These are phyloP conservation scores for Fomitopsis betulina DNA, from an alignment of 1,284 basidiomycete genomes.

Conservation along the genomic window DNA sequence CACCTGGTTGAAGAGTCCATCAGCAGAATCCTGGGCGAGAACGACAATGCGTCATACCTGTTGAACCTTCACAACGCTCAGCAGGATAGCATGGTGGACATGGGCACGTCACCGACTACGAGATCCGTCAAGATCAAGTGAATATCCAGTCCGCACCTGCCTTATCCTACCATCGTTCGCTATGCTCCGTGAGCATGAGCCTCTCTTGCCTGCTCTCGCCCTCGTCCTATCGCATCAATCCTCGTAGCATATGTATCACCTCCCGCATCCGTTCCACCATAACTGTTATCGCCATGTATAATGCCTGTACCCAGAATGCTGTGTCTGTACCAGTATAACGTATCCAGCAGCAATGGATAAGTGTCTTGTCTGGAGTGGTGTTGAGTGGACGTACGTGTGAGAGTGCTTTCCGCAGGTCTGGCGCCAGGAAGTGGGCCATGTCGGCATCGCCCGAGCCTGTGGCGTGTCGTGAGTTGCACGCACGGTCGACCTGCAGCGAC, in stretches of 20 bases:
- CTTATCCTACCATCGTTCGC: background rate
- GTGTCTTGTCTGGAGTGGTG: background rate
- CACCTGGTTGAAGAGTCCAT: constrained; percentile 68
- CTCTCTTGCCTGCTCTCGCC: constrained; percentile 1
- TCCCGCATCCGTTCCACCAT: constrained; percentile 6
- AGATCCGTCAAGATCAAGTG: constrained; percentile 29
- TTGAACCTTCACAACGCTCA: constrained; percentile 51
- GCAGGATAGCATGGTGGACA: constrained; percentile 14
- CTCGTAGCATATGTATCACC: constrained; percentile 18
- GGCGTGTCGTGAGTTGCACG: background rate
- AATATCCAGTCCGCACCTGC: background rate
- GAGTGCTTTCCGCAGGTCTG: background rate
- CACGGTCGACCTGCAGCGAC: constrained; percentile 9
- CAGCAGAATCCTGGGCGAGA: constrained; percentile 57
- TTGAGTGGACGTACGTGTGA: background rate
- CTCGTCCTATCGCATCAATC: constrained; percentile 2
- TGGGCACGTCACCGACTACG: constrained; percentile 16
- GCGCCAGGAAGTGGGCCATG: background rate
- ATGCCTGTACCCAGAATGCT: constrained; percentile 3
- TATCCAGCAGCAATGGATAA: background rate
- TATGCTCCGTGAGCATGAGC: background rate
- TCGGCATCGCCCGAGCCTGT: constrained; percentile 3
- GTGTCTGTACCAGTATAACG: constrained; percentile 1
- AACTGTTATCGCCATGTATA: constrained; percentile 3
- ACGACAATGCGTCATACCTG: constrained; percentile 59